Evolutionary conservation across 1,284 basidiomycete species (phyloP).

Genomic region (Amylostereum chailletii): DNA sequence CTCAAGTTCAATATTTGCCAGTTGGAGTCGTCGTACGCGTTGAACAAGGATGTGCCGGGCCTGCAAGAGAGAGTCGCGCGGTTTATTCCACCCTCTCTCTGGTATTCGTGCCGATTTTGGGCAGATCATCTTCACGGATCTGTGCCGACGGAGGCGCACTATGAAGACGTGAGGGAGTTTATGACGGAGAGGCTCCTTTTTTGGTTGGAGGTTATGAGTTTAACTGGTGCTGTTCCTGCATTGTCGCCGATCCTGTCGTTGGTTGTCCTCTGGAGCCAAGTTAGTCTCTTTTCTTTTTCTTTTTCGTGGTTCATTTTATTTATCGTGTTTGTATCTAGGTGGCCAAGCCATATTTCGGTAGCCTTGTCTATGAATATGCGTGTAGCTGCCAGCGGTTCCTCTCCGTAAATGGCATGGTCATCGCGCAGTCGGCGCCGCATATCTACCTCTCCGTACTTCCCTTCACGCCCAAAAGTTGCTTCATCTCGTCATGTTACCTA

Average conservation of each 20-base stretch:
- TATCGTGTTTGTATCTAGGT: not conserved
- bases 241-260: not conserved
- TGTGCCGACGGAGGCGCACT: not conserved
- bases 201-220: slow-evolving; percentile 13
- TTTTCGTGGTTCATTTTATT: not conserved
- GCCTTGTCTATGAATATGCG: slow-evolving; percentile 2
- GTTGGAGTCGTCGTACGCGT: slow-evolving; percentile 6
- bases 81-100: slow-evolving; percentile 3
- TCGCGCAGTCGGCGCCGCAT: slow-evolving; percentile 8
- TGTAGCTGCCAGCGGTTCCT: slow-evolving; percentile 3
- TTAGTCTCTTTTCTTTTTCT: not conserved
- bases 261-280: not conserved
- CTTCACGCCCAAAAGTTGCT: slow-evolving; percentile 6
- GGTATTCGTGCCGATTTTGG: slow-evolving; percentile 11
- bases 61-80: not conserved
- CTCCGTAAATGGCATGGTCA: not conserved
- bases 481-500: not conserved
- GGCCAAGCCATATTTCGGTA: not conserved
- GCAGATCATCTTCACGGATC: slow-evolving; percentile 7
- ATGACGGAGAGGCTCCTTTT: slow-evolving; percentile 8
- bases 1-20: slow-evolving; percentile 12
- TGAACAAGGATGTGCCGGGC: slow-evolving; percentile 7
- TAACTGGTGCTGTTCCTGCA: not conserved
- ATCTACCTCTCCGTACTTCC: slow-evolving; percentile 11
- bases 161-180: slow-evolving; percentile 1